Conservation (phyloP, 2,329 filamentous ascomycete species). For the Curvularia spicifera region DNA sequence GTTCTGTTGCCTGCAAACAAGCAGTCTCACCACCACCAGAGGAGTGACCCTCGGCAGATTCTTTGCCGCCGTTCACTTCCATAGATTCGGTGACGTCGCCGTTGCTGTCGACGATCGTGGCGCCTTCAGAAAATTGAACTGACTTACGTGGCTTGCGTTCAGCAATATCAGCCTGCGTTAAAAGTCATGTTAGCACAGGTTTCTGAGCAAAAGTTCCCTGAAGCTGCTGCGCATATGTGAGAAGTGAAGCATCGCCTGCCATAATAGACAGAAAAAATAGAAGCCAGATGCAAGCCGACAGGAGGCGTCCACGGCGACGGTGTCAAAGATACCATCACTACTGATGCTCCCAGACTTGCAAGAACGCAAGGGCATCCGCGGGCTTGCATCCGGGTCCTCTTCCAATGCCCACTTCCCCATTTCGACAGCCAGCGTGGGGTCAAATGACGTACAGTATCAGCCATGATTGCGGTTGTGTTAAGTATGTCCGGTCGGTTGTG, state of each 20-base stretch:
- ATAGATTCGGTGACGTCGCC: conserved; percentile 81
- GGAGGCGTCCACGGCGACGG: background rate
- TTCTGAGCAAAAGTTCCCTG: background rate
- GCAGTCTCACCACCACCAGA: conserved; percentile 35
- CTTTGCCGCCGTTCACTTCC: conserved; percentile 74
- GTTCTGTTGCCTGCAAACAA: conserved; percentile 10
- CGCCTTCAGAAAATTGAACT: conserved; percentile 88
- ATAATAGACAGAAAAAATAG: background rate
- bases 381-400: conserved; percentile 5
- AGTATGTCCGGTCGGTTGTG: conserved; percentile 8
- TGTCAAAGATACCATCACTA: background rate
- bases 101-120: conserved; percentile 86
- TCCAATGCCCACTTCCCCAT: conserved; percentile 22
- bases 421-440: conserved; percentile 36
- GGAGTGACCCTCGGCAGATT: conserved; percentile 77
- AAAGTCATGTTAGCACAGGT: conserved; percentile 29
- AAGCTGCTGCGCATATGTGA: background rate
- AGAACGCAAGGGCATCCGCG: background rate
- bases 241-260: background rate
- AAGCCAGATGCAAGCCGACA: conserved; percentile 2
- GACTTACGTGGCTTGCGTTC: conserved; percentile 85
- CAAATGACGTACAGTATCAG: conserved; percentile 52
- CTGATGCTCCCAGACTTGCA: background rate
- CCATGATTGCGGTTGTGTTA: conserved; percentile 58
- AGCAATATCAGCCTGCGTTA: conserved; percentile 52